Conservation (phyloP, 495 filamentous ascomycete species). For the Staphylotrichum longicolle region DNA sequence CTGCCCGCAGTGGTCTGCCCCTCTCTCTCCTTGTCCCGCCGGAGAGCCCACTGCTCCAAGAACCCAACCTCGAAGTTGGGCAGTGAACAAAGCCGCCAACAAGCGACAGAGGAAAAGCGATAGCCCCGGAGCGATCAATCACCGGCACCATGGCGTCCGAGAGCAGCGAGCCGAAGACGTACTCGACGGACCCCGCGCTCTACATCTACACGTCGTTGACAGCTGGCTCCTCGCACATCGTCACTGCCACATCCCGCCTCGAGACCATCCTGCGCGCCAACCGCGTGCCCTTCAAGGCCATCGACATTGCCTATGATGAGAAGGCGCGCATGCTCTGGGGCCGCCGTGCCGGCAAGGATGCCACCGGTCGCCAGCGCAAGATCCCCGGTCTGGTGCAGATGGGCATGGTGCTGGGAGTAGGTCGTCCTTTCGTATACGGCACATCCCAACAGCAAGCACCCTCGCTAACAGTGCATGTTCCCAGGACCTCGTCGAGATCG, state of each 20-base stretch:
- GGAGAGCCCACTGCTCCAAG: too few relatives aligned
- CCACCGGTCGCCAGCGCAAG: constrained; percentile 65
- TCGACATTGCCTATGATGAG: constrained; percentile 91
- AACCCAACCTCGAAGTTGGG: too few relatives aligned
- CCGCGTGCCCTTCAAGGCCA: constrained; percentile 83
- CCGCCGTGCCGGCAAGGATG: constrained; percentile 65
- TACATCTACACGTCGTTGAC: constrained; percentile 95
- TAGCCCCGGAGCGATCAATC: too few relatives aligned
- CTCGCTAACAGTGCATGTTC: neutral
- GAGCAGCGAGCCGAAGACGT: constrained; percentile 44
- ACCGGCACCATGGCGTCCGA: constrained; percentile 46
- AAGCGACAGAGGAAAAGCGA: too few relatives aligned
- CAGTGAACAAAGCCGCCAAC: too few relatives aligned
- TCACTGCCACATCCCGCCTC: constrained; percentile 90
- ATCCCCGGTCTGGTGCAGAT: constrained; percentile 86
- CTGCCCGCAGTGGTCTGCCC: too few relatives aligned
- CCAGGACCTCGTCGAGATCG: constrained; percentile 87
- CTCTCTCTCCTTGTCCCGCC: too few relatives aligned
- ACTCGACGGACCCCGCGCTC: constrained; percentile 73
- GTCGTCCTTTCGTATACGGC: constrained; percentile 34
- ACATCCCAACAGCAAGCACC: neutral
- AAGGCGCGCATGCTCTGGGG: constrained; percentile 89
- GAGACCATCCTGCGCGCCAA: constrained; percentile 97
- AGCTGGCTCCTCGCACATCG: constrained; percentile 92
- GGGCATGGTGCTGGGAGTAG: constrained; percentile 80